Conservation (phyloP, 2,329 filamentous ascomycete genomes). For the Epichloe hybrida region DNA sequence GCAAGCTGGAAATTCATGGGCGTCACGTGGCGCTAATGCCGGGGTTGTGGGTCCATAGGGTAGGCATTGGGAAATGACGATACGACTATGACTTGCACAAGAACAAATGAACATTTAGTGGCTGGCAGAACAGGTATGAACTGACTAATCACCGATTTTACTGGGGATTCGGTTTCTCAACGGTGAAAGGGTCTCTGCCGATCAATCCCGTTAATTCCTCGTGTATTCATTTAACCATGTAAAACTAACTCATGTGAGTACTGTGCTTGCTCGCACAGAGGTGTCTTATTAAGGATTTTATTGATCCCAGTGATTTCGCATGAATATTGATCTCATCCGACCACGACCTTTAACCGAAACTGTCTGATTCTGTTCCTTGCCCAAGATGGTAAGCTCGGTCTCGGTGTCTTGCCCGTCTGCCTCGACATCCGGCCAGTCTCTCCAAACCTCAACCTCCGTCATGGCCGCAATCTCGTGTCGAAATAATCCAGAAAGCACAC, state of each 20-base stretch:
- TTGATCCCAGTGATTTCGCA: slow-evolving; percentile 2
- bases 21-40: slow-evolving; percentile 16
- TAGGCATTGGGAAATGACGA: neutral
- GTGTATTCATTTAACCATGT: neutral
- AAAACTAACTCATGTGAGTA: too few relatives aligned
- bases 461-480: slow-evolving; percentile 13
- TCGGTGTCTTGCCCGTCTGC: slow-evolving; percentile 13
- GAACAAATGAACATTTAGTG: neutral
- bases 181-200: neutral
- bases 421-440: slow-evolving; percentile 45
- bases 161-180: neutral
- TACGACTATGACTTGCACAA: neutral
- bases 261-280: neutral
- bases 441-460: slow-evolving; percentile 51
- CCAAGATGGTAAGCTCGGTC: slow-evolving; percentile 12
- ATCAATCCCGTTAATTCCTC: neutral
- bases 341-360: slow-evolving; percentile 34
- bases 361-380: slow-evolving; percentile 2
- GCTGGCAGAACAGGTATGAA: too few relatives aligned
- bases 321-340: slow-evolving; percentile 30
- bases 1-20: slow-evolving; percentile 18
- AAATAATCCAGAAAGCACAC: slow-evolving; percentile 42
- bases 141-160: neutral
- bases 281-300: neutral
- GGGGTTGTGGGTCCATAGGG: slow-evolving; percentile 3